Percentiles rank a stretch among this genome's conserved stretches.
phyloP scores from a whole-genome alignment of 306 rosid genomes.

The Ziziphus jujuba region DNA sequence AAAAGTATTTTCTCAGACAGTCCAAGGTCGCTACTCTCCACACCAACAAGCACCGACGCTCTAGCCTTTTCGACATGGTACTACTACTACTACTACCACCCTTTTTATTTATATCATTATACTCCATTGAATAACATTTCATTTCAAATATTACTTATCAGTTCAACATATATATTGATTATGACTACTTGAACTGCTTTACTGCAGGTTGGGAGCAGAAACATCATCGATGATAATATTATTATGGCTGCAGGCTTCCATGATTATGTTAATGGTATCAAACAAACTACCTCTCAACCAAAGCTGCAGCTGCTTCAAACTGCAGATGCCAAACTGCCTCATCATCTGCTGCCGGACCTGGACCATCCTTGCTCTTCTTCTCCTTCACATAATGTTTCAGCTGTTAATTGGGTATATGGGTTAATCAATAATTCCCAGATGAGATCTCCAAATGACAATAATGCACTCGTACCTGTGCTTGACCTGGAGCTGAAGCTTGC shows the following conservation, averaged over 20 bases:
- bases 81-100: no score
- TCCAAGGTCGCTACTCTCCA: constrained; percentile 17
- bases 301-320: no score
- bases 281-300: no score
- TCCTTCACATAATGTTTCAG: constrained; percentile 19
- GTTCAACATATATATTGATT: no score
- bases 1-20: constrained; percentile 73
- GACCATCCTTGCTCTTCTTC: constrained; percentile 4
- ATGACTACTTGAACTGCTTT: no score
- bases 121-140: no score
- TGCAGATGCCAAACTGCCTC: no score
- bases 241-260: constrained; percentile 10
- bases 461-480: constrained; percentile 24
- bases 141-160: no score
- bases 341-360: no score
- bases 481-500: constrained; percentile 84
- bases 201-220: constrained; percentile 49
- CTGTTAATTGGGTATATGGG: neutral
- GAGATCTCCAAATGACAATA: no score
- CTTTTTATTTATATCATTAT: neutral
- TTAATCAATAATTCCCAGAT: constrained; percentile 28
- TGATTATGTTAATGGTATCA: no score
- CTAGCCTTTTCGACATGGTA: constrained; percentile 87
- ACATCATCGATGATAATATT: constrained; percentile 1
- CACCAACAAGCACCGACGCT: constrained; percentile 67